phyloP scores from a whole-genome alignment of 2,329 filamentous ascomycete species.

The Pseudogymnoascus sp. region DNA sequence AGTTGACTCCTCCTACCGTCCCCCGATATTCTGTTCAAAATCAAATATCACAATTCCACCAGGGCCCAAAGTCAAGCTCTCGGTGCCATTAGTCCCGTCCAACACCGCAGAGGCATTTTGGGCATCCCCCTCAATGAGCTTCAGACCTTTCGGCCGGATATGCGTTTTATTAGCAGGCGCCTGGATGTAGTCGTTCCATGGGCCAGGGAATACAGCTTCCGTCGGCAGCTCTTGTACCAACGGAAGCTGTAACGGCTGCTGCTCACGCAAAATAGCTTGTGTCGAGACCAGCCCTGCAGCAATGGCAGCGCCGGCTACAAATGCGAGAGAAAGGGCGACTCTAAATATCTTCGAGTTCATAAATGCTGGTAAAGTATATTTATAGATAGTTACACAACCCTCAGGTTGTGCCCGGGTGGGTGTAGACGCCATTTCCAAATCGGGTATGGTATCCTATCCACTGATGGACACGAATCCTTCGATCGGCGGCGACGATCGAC shows the following conservation, averaged over 20 bases:
- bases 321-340: neutral
- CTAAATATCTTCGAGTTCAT: neutral
- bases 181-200: conserved; percentile 33
- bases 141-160: conserved; percentile 30
- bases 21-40: conserved; percentile 35
- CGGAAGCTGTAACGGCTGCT: neutral
- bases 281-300: neutral
- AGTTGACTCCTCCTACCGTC: conserved; percentile 28
- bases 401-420: neutral
- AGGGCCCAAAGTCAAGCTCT: conserved; percentile 20
- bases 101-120: conserved; percentile 17
- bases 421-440: neutral
- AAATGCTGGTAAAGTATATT: neutral
- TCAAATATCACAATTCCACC: conserved; percentile 32
- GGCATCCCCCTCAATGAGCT: conserved; percentile 29
- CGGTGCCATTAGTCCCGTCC: conserved; percentile 12
- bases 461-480: neutral
- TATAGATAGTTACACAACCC: neutral
- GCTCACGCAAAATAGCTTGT: neutral
- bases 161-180: conserved; percentile 31
- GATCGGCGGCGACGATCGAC: neutral
- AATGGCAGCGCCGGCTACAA: neutral
- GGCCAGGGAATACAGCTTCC: conserved; percentile 31
- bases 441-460: neutral
- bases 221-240: conserved; percentile 23